Conservation (phyloP, 495 filamentous ascomycete species). For the Aspergillus homomorphus region DNA sequence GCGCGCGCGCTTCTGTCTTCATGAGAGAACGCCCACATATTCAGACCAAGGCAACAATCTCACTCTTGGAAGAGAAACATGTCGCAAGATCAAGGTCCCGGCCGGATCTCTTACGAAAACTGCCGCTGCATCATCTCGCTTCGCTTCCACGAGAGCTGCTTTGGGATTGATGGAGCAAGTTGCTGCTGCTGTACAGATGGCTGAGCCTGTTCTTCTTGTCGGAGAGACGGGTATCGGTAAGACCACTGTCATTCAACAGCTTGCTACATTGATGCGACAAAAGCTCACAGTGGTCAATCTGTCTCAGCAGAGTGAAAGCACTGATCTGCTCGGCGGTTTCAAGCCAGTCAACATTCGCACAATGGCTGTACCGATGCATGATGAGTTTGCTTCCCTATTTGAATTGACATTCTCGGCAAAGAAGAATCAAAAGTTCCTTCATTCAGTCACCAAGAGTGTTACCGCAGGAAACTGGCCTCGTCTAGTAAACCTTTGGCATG, state of each 20-base stretch:
- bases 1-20: constrained; percentile 65
- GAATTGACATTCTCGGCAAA: constrained; percentile 76
- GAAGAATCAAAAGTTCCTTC: constrained; percentile 83
- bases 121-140: constrained; percentile 37
- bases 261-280: constrained; percentile 75
- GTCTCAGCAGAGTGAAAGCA: constrained; percentile 94
- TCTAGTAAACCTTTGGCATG: constrained; percentile 79
- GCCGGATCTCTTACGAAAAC: constrained; percentile 32
- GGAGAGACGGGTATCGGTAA: constrained; percentile 99
- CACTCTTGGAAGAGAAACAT: constrained; percentile 63
- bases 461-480: constrained; percentile 80
- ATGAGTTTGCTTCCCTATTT: constrained; percentile 89
- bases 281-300: constrained; percentile 89
- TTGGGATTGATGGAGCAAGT: constrained; percentile 71
- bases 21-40: constrained; percentile 62
- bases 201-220: constrained; percentile 87
- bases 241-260: constrained; percentile 89
- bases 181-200: constrained; percentile 72
- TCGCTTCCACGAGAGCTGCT: constrained; percentile 45
- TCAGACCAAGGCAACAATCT: constrained; percentile 56
- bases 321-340: constrained; percentile 91
- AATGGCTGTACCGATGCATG: constrained; percentile 84
- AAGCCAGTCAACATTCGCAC: constrained; percentile 90
- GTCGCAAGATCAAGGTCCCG: constrained; percentile 43
- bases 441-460: constrained; percentile 72